Evolutionary conservation across 441 rosid species (phyloP).

Genomic region (Theobroma grandiflorum): DNA sequence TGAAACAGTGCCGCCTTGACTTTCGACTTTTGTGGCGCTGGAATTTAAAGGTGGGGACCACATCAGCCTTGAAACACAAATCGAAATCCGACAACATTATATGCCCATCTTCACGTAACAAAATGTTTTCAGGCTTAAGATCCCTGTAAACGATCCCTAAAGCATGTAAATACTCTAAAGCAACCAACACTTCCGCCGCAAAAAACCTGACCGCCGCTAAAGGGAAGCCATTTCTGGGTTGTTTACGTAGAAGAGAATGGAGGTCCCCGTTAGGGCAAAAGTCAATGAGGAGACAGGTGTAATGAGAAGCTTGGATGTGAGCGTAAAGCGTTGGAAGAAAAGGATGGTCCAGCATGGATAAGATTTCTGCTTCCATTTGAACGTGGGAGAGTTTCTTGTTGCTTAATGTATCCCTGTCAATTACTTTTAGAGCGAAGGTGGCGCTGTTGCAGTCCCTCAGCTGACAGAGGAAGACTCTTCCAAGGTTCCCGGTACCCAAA

Average conservation of each 20-base stretch:
- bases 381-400: conserved; percentile 64
- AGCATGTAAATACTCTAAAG: conserved; percentile 75
- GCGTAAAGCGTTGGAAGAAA: conserved; percentile 74
- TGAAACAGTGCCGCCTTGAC: conserved; percentile 24
- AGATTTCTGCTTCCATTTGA: conserved; percentile 62
- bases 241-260: conserved; percentile 63
- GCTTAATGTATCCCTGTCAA: conserved; percentile 54
- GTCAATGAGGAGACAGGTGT: conserved; percentile 73
- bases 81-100: conserved; percentile 73
- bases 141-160: conserved; percentile 72
- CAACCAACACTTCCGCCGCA: conserved; percentile 73
- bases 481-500: conserved; percentile 70
- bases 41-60: conserved; percentile 50
- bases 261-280: conserved; percentile 76
- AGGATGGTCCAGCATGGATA: conserved; percentile 71
- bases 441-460: conserved; percentile 59
- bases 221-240: conserved; percentile 59
- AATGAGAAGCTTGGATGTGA: conserved; percentile 67
- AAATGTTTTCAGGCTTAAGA: conserved; percentile 72
- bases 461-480: conserved; percentile 71
- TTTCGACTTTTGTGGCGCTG: conserved; percentile 26
- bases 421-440: conserved; percentile 63
- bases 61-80: conserved; percentile 63
- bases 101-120: conserved; percentile 68
- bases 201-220: conserved; percentile 56